Evolutionary conservation across 768 basidiomycete genomes (phyloP), one percentile per base, ranked within the genome.

Genomic region (Leccinum disarticulatum): DNA sequence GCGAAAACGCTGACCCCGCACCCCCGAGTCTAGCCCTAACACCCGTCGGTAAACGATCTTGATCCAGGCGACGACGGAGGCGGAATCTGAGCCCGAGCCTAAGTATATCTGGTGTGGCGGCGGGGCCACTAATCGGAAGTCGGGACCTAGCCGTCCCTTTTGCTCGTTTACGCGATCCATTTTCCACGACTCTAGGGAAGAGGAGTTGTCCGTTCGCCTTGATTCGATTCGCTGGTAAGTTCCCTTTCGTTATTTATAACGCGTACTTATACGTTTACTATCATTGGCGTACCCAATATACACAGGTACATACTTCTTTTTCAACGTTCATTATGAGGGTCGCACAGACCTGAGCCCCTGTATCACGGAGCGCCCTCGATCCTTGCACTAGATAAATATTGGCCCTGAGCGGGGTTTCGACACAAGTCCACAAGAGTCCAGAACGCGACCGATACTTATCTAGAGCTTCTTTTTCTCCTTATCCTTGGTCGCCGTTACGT

Each of bases 401-500:
- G 35, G 6, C 36, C 56, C 36, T 57, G 53, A 25, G 28, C 53
- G 28, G 54, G 28, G 36, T 27, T 36, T 43, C n/a, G 43, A 43
- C 43, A 43, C n/a, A 19, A 43, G 43, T 19, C 43, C 9, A 19
- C 43, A 43, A 8, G n/a, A 35, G 55, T 55, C 55, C 52, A 55
- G 51, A 54, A 54, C 33, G 3, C 22, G 17, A n/a, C 7, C 19
- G 17, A n/a, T 11, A 25, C 6, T 27, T 33, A 35, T 28, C 4
- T n/a, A 6, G 50, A 54, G n/a, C 25, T n/a, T 27, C 33, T 6
- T 30, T 49, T 15, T 14, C 38, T 46, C 28, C 8, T 30, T 48
- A 31, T 27, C 25, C 35, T 54, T 56, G 33, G 51, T 28, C n/a
- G 52, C 6, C 6, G 35, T 56, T 36, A 54, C 51, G 56, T 56